Base-by-base conservation (phyloP, 169 alveolate species). In the Plasmodium vinckei region DNA sequence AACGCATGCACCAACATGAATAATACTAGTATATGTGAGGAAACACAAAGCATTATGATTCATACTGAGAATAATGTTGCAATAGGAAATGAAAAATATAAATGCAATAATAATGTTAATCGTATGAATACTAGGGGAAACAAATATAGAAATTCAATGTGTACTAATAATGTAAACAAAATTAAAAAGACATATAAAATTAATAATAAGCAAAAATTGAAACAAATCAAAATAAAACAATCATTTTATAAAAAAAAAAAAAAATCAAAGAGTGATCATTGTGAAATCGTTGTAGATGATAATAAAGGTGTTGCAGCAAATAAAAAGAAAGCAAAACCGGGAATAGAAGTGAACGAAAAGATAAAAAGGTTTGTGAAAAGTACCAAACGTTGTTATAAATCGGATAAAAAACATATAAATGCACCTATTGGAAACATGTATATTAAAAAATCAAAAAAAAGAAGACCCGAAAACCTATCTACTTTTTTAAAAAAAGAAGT, bases 401-500 rank as follows among this genome's bases (percentile, higher is more conserved):
- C 65, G 12, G 46, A 9, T 17, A 54, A 27, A 25, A 19, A 63
- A 54, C 25, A 64, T 23, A 17, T 23, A 47, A 63, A 46, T n/a
- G 44, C 23, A 54, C 17, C 9, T 19, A 46, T n/a, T 54, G 17
- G 12, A 49, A 61, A 64, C 13, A 33, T 47, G 23, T 23, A 25
- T 15, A 64, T n/a, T 19, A 64, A 56, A 33, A 71, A 25, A 71
- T 13, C 46, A 25, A 23, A 63, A 49, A 49, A 17, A 49, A 69
- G 15, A 63, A 27, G 21, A 56, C 23, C 44, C 63, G 61, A 77
- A 51, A 63, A 77, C 51, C 63, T 23, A 25, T 57, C 64, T 42
- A 49, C 42, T 47, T 77, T 46, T 64, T 49, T 39, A 77, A 77
- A 47, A 42, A 77, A 49, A 44, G 69, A 42, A 77, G 65, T 7